Percentiles rank a stretch among this genome's conserved stretches.
Evolutionary conservation across 1,284 basidiomycete genomes (phyloP).

Genomic region (Anthracocystis setariae): DNA sequence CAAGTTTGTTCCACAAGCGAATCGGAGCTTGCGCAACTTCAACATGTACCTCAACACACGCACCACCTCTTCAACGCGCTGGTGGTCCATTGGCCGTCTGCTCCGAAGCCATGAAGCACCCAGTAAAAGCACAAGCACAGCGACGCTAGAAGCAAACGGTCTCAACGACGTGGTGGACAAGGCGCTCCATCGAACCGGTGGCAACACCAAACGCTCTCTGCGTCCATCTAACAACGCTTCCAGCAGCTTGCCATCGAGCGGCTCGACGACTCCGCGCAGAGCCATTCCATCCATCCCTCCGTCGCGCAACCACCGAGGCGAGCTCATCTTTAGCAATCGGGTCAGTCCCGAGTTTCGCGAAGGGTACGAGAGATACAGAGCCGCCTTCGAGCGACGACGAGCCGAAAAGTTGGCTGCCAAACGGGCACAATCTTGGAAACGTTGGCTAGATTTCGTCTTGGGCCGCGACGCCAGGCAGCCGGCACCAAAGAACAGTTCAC

Average conservation of each 20-base stretch:
- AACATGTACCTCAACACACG: slow-evolving; percentile 98
- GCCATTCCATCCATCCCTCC: slow-evolving; percentile 83
- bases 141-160: background rate
- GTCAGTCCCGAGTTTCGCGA: slow-evolving; percentile 86
- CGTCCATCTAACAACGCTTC: slow-evolving; percentile 1
- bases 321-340: slow-evolving; percentile 91
- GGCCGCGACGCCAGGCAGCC: slow-evolving; percentile 3
- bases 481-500: background rate
- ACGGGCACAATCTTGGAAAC: slow-evolving; percentile 41
- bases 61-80: slow-evolving; percentile 73
- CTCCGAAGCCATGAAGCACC: background rate
- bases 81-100: slow-evolving; percentile 12
- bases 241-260: background rate
- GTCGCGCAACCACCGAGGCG: slow-evolving; percentile 87
- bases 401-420: slow-evolving; percentile 72
- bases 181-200: background rate
- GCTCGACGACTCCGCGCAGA: slow-evolving; percentile 5
- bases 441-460: slow-evolving; percentile 36
- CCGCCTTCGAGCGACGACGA: slow-evolving; percentile 85
- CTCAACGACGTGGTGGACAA: background rate
- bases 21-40: slow-evolving; percentile 86
- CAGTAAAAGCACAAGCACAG: background rate
- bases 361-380: slow-evolving; percentile 89
- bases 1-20: slow-evolving; percentile 97
- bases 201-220: background rate